phyloP scores from a whole-genome alignment of 805 yeast genomes.

The Tetrapisispora phaffii region DNA sequence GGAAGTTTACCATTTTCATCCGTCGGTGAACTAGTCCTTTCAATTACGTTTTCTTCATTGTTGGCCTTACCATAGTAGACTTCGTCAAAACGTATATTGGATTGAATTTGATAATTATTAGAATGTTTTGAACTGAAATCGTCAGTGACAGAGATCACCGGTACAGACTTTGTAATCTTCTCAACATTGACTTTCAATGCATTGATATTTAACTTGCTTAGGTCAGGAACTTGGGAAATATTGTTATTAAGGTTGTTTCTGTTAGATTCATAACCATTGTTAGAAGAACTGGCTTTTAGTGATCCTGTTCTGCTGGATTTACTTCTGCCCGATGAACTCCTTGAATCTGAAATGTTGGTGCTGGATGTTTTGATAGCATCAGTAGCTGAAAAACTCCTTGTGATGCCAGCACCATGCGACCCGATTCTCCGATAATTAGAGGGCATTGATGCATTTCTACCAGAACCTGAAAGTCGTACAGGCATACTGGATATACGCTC shows the following conservation, averaged over 20 bases:
- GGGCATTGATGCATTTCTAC: not conserved
- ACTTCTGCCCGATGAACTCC: not conserved
- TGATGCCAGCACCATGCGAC: not conserved
- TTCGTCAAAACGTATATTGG: conserved; percentile 16
- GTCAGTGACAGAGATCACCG: conserved; percentile 20
- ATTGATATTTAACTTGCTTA: not conserved
- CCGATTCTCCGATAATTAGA: not conserved
- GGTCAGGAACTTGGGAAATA: not conserved
- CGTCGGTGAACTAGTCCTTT: not conserved
- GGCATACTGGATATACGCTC: not conserved
- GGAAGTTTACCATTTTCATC: not conserved
- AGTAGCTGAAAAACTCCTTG: not conserved
- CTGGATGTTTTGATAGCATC: not conserved
- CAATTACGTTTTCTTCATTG: not conserved
- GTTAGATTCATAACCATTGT: not conserved
- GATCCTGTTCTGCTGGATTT: not conserved
- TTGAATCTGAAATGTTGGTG: not conserved
- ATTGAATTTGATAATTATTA: conserved; percentile 15
- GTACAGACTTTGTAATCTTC: conserved; percentile 15
- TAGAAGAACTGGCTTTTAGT: not conserved
- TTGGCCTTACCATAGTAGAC: conserved; percentile 3
- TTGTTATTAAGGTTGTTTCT: not conserved
- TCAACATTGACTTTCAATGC: conserved; percentile 12
- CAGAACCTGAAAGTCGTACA: not conserved
- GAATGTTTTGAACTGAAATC: conserved; percentile 11